Base-by-base conservation (phyloP, 1,284 basidiomycete species). In the Ustilago lituana region DNA sequence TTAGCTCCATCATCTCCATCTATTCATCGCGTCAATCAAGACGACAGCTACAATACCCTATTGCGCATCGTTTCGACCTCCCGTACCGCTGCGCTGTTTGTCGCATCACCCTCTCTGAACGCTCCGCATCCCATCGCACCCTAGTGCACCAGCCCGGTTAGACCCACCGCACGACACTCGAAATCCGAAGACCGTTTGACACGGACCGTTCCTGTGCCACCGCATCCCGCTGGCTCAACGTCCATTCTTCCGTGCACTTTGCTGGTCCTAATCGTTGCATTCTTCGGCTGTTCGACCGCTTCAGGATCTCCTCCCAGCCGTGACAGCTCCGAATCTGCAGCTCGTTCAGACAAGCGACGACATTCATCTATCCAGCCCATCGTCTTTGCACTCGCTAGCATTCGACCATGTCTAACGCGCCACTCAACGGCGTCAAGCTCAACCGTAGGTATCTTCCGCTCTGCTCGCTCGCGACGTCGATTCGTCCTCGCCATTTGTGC, bases 351-450 rank as follows among this genome's bases (percentile, higher is more conserved):
- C 45, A 40, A 46, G 19, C 35, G 20, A 26, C 27, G 33, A 43
- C 29, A 29, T 29, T 27, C 23, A 45, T 17, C 41, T 22, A 19
- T 24, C 44, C 47, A 54, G 11, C n/a, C 32, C 27, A 31, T 41
- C 33, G 36, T 37, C 29, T 20, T 31, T 24, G 36, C 29, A 12
- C 23, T 31, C 41, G 47, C 51, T 45, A 27, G 20, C 47, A 41
- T 37, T 39, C 23, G 53, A 60, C 26, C 38, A 75, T 75, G 73
- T 73, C 73, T 24, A 73, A 64, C 66, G 73, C 73, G 61, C 73
- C 73, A 26, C 56, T 70, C 55, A 75, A 75, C 52, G 73, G 73
- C 73, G 69, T 75, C 46, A 75, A 75, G 54, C 55, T 75, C 26
- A 73, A 73, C 50, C 65, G 69, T 73, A 52, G 32, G 71, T 73